Evolutionary conservation across 2,329 filamentous ascomycete genomes (phyloP).

Genomic region (Neopestalotiopsis sp.): DNA sequence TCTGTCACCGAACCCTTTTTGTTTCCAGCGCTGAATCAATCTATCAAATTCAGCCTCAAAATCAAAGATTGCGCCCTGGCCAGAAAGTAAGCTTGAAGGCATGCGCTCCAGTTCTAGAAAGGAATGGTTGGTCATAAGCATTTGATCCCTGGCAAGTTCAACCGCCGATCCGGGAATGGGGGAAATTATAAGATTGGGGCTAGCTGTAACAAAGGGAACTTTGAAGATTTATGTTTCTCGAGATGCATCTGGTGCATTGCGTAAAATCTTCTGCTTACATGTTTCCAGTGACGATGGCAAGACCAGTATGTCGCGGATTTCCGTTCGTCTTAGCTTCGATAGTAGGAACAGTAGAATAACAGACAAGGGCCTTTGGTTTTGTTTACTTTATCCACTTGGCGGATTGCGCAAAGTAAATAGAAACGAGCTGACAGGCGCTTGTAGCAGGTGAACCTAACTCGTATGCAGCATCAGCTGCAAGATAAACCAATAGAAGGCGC

Average conservation of each 20-base stretch:
- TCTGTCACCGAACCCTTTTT: neutral
- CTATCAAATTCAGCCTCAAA: neutral
- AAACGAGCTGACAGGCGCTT: neutral
- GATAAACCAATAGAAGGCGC: slow-evolving; percentile 10
- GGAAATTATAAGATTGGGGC: neutral
- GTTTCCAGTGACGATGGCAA: neutral
- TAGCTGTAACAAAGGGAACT: neutral
- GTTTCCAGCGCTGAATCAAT: neutral
- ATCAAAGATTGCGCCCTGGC: neutral
- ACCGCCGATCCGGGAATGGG: neutral
- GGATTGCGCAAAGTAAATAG: slow-evolving; percentile 14
- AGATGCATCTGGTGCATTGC: neutral
- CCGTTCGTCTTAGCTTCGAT: neutral
- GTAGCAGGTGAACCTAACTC: neutral
- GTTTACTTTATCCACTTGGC: neutral
- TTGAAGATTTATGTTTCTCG: neutral
- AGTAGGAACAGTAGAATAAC: neutral
- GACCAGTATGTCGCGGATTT: neutral
- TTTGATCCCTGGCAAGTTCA: neutral
- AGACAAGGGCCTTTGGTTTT: neutral
- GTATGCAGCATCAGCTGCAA: slow-evolving; percentile 6
- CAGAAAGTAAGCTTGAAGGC: neutral
- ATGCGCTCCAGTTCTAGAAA: neutral
- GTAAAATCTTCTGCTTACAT: neutral
- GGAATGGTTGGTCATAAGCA: neutral